These are phyloP conservation scores for Trichoderma gamsii DNA, from an alignment of 495 filamentous ascomycete species.

Conservation along the genomic window DNA sequence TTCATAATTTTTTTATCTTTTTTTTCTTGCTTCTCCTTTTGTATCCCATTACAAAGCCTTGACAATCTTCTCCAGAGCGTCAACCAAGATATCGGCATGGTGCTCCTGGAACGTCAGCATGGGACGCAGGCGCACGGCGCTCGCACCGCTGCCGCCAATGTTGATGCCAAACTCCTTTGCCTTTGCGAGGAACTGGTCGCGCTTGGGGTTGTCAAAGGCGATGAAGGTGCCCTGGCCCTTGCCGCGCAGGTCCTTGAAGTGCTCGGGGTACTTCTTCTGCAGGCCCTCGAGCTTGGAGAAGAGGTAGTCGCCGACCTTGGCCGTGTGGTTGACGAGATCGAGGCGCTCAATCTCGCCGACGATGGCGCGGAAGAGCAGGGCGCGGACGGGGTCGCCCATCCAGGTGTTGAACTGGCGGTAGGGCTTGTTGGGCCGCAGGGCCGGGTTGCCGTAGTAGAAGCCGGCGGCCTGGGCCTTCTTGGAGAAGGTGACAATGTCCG, in stretches of 20 bases:
- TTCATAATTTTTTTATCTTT: background rate
- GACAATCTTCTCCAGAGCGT: slow-evolving; percentile 66
- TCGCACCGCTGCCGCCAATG: slow-evolving; percentile 81
- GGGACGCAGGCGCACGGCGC: slow-evolving; percentile 77
- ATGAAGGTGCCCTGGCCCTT: slow-evolving; percentile 96
- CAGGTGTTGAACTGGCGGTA: slow-evolving; percentile 99
- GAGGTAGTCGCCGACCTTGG: slow-evolving; percentile 76
- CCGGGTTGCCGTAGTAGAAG: slow-evolving; percentile 87
- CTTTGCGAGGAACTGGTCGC: slow-evolving; percentile 78
- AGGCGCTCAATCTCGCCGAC: slow-evolving; percentile 80
- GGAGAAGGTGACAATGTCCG: slow-evolving; percentile 97
- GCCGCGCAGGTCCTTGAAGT: slow-evolving; percentile 85
- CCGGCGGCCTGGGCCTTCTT: slow-evolving; percentile 99
- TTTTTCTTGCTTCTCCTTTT: background rate
- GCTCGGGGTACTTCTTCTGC: slow-evolving; percentile 66
- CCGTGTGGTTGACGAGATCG: slow-evolving; percentile 75
- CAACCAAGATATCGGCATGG: slow-evolving; percentile 62
- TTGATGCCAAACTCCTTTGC: slow-evolving; percentile 83
- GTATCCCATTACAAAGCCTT: slow-evolving; percentile 31
- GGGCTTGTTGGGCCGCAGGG: slow-evolving; percentile 93
- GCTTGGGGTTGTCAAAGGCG: slow-evolving; percentile 82
- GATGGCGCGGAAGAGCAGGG: slow-evolving; percentile 87
- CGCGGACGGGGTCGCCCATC: slow-evolving; percentile 95
- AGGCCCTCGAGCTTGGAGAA: slow-evolving; percentile 64
- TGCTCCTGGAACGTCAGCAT: slow-evolving; percentile 96